A percentile compares a stretch with the other conserved stretches of the same genome.
phyloP scores from a whole-genome alignment of 2,329 filamentous ascomycete genomes.

The Trichothecium sympodiale region DNA sequence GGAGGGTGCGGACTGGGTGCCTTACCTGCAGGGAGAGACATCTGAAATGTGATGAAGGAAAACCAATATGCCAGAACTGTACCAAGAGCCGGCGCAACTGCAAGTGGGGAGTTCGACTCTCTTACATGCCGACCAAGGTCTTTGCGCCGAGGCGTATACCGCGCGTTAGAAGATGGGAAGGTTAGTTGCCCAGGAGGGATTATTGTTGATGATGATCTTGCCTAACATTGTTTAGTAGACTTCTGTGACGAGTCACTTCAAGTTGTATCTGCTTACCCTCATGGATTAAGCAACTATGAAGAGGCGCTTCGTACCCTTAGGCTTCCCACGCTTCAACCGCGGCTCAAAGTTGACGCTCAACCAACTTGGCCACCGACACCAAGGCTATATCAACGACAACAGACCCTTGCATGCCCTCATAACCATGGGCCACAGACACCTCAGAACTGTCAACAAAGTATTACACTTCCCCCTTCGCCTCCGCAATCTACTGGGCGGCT shows the following conservation, averaged over 20 bases:
- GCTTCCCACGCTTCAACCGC: too few relatives aligned
- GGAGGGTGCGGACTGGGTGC: constrained; percentile 80
- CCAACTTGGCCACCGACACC: too few relatives aligned
- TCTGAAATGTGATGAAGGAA: constrained; percentile 78
- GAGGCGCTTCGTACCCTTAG: too few relatives aligned
- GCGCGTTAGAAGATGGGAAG: constrained; percentile 1
- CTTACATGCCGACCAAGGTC: constrained; percentile 80
- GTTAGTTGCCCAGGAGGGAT: too few relatives aligned
- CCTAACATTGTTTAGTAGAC: constrained; percentile 39
- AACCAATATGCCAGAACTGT: constrained; percentile 62
- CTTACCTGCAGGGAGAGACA: constrained; percentile 83
- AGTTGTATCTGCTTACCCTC: constrained; percentile 83
- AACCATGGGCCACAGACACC: too few relatives aligned
- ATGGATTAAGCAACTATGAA: constrained; percentile 44
- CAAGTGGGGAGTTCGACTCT: constrained; percentile 75
- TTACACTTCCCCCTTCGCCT: too few relatives aligned
- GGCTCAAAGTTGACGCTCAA: too few relatives aligned
- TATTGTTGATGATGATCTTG: too few relatives aligned
- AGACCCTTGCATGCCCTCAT: too few relatives aligned
- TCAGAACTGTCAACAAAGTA: too few relatives aligned
- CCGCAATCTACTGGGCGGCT: too few relatives aligned
- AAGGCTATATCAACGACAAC: too few relatives aligned
- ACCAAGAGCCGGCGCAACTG: constrained; percentile 77
- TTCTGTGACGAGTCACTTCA: constrained; percentile 84
- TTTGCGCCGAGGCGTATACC: constrained; percentile 38